Conservation (phyloP, 768 basidiomycete genomes). For the Cubamyces sp. region DNA sequence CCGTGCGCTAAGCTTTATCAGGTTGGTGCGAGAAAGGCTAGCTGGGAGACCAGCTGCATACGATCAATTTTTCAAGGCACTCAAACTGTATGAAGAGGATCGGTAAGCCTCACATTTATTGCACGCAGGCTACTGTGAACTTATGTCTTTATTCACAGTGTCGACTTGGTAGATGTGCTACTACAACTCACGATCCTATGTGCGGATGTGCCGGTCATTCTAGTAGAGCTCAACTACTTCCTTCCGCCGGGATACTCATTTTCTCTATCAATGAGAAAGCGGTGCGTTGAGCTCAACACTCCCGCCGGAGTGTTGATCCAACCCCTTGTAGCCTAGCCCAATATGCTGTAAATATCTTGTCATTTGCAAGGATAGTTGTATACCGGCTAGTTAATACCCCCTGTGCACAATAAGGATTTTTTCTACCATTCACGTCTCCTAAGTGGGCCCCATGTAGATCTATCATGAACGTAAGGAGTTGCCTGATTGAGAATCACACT, state of each 20-base stretch:
- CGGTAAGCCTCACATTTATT: not conserved
- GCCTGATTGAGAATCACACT: not conserved
- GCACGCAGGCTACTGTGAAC: no score
- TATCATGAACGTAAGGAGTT: not conserved
- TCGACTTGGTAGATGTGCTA: constrained; percentile 8
- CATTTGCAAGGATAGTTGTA: not conserved
- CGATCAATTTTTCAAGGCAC: constrained; percentile 12
- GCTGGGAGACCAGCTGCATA: constrained; percentile 1
- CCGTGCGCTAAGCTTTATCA: constrained; percentile 4
- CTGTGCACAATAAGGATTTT: no score
- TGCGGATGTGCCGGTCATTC: not conserved
- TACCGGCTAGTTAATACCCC: not conserved
- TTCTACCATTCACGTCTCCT: no score
- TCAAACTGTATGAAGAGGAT: constrained; percentile 11
- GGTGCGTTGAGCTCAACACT: not conserved
- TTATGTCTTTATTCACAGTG: not conserved
- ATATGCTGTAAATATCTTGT: no score
- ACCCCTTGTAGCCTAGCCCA: not conserved
- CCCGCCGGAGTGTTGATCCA: not conserved
- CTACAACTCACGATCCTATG: constrained; percentile 13
- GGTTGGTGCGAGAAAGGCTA: not conserved
- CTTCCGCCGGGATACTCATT: constrained; percentile 2
- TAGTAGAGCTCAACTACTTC: constrained; percentile 6
- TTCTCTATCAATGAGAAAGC: not conserved
- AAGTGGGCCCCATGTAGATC: no score